Evolutionary conservation across 2,329 filamentous ascomycete genomes (phyloP), one percentile per base, ranked within the genome.

Genomic region (Aspergillus arachidicola): DNA sequence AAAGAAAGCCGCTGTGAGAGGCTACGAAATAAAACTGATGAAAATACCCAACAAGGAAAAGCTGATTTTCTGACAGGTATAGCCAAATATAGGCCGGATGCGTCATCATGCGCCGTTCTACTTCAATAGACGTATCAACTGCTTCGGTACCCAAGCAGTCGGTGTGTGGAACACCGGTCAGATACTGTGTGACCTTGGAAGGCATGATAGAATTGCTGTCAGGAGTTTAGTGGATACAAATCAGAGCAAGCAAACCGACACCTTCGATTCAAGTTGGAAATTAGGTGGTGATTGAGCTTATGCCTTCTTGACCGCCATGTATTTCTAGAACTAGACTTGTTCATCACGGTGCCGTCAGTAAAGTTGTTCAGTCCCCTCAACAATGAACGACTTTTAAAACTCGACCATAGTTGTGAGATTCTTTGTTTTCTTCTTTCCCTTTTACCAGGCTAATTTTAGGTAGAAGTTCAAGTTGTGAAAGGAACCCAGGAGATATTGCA

Each of bases 81-180:
- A 32, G 7, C 43, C 38, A 53, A 30, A 53, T 32, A 23, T 51
- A 30, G 28, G n/a, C 21, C 30, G 36, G 28, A 23, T n/a, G 21
- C 30, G 43, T 54, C 26, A 46, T 55, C 38, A 58, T 57, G 46
- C 26, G 26, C 26, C n/a, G 5, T 59, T 60, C 10, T 36, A 46
- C 14, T 41, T 26, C 32, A 41, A 48, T 30, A 38, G 59, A 63
- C 54, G 48, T 55, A 48, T 58, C 60, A 58, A 45, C n/a, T 59
- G 10, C 16, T 54, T 54, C 19, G 11, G 51, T 36, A 23, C n/a
- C 32, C 11, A 55, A 11, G n/a, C 23, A 55, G n/a, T 23, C 46
- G 55, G n/a, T 26, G 21, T 54, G 57, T 54, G 57, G 19, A 50
- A 59, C 36, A 59, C 43, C 43, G 51, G 61, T 57, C 61, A 63